phyloP scores from a whole-genome alignment of 2,329 filamentous ascomycete species.

The Graphiopsis chlorocephala region DNA sequence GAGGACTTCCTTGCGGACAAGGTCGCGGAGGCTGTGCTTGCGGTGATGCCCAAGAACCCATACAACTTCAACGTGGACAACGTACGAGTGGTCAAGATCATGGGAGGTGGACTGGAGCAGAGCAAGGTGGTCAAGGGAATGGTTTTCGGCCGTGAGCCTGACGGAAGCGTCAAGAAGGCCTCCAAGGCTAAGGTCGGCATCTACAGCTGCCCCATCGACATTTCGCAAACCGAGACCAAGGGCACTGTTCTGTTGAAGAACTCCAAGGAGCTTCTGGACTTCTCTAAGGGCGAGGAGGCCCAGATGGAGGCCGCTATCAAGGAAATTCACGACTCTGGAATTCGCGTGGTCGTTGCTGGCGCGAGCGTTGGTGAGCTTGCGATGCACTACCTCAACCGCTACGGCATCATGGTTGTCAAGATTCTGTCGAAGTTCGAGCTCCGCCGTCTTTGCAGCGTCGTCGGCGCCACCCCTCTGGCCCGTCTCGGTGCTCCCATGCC shows the following conservation, averaged over 20 bases:
- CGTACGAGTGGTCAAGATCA: constrained; percentile 98
- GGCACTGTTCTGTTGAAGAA: constrained; percentile 96
- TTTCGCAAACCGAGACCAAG: constrained; percentile 96
- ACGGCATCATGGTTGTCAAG: constrained; percentile 93
- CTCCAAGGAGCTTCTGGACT: constrained; percentile 97
- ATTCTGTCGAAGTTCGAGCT: constrained; percentile 98
- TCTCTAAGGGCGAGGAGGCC: constrained; percentile 92
- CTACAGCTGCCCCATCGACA: constrained; percentile 94
- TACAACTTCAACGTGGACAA: constrained; percentile 98
- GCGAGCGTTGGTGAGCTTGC: constrained; percentile 94
- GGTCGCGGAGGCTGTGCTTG: constrained; percentile 79
- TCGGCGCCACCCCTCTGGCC: constrained; percentile 93
- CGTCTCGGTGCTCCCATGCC: constrained; percentile 97
- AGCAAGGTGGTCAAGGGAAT: constrained; percentile 94
- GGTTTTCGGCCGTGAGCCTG: constrained; percentile 96
- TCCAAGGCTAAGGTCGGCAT: constrained; percentile 93
- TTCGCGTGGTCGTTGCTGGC: constrained; percentile 88
- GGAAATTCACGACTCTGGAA: constrained; percentile 88
- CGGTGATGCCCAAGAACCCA: constrained; percentile 93
- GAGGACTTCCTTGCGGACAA: constrained; percentile 84
- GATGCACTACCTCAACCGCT: constrained; percentile 96
- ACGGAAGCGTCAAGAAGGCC: constrained; percentile 84
- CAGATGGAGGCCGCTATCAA: constrained; percentile 91
- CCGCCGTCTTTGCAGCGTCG: constrained; percentile 88
- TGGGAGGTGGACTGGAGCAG: constrained; percentile 94